These are phyloP conservation scores for Pseudogymnoascus sp. DNA, from an alignment of 2,329 filamentous ascomycete species.

Conservation along the genomic window DNA sequence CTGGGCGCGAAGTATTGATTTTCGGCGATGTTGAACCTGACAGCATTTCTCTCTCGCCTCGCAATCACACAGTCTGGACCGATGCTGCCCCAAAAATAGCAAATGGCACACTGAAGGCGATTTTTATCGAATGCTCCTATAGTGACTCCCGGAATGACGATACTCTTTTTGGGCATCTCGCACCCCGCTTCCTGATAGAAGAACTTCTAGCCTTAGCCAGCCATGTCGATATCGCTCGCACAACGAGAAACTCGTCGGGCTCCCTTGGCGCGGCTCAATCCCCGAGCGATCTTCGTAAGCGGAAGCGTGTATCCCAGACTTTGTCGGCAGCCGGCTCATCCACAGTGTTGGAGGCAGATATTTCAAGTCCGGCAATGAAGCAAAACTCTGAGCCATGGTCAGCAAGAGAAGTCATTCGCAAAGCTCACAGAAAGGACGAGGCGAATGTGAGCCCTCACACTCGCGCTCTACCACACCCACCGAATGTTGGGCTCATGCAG, in stretches of 20 bases:
- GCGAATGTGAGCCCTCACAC: slow-evolving; percentile 5
- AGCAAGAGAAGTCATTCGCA: not conserved
- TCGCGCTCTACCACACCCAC: slow-evolving; percentile 7
- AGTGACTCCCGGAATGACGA: slow-evolving; percentile 72
- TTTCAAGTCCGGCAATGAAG: not conserved
- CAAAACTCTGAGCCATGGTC: not conserved
- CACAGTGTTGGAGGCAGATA: slow-evolving; percentile 15
- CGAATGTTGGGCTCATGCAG: slow-evolving; percentile 1
- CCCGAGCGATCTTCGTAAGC: slow-evolving; percentile 38
- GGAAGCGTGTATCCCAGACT: slow-evolving; percentile 45
- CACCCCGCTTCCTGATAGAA: slow-evolving; percentile 71
- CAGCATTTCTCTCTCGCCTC: slow-evolving; percentile 69
- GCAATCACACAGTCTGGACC: slow-evolving; percentile 77
- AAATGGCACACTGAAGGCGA: slow-evolving; percentile 62
- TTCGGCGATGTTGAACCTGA: slow-evolving; percentile 97
- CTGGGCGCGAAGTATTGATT: slow-evolving; percentile 73
- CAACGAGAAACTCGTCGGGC: slow-evolving; percentile 8
- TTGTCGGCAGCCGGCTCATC: slow-evolving; percentile 14
- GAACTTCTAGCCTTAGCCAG: slow-evolving; percentile 67
- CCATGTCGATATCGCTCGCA: slow-evolving; percentile 15
- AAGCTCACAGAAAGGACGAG: not conserved
- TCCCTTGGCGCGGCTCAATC: not conserved
- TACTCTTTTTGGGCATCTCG: slow-evolving; percentile 80
- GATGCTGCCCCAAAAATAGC: slow-evolving; percentile 83
- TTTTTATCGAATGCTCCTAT: slow-evolving; percentile 96